Conservation (phyloP, 257 asterid species). For the Verbena officinalis region DNA sequence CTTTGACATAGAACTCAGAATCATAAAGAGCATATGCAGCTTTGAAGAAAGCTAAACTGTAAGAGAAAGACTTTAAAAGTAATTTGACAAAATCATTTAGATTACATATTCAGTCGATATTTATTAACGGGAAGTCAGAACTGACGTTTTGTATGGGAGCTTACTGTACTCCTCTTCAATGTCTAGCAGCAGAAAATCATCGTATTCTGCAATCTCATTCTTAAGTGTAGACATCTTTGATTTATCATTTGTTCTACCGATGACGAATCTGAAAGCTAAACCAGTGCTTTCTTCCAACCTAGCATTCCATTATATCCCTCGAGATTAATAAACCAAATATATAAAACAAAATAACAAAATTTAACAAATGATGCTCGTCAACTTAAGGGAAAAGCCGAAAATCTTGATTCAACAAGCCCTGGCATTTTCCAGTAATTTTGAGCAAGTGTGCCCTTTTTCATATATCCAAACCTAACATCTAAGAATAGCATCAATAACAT, state of each 20-base stretch:
- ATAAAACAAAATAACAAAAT: background rate
- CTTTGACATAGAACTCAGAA: slow-evolving; percentile 94
- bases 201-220: slow-evolving; percentile 61
- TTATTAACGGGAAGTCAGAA: slow-evolving; percentile 21
- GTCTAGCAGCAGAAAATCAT: slow-evolving; percentile 66
- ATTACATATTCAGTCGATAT: background rate
- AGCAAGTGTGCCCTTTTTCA: background rate
- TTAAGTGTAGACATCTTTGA: slow-evolving; percentile 61
- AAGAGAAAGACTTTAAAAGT: background rate
- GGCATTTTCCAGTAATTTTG: background rate
- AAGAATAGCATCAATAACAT: background rate
- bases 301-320: slow-evolving; percentile 33
- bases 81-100: background rate
- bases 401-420: background rate
- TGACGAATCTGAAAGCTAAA: slow-evolving; percentile 60
- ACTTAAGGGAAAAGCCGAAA: background rate
- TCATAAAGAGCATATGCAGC: slow-evolving; percentile 95
- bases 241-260: slow-evolving; percentile 55
- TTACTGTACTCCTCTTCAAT: slow-evolving; percentile 75
- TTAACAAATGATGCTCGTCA: background rate
- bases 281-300: slow-evolving; percentile 79
- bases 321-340: slow-evolving; percentile 14
- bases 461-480: slow-evolving; percentile 3
- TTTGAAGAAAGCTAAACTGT: slow-evolving; percentile 93
- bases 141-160: slow-evolving; percentile 79